phyloP scores from a whole-genome alignment of 2,329 filamentous ascomycete genomes.

The Podosphaera fusca region DNA sequence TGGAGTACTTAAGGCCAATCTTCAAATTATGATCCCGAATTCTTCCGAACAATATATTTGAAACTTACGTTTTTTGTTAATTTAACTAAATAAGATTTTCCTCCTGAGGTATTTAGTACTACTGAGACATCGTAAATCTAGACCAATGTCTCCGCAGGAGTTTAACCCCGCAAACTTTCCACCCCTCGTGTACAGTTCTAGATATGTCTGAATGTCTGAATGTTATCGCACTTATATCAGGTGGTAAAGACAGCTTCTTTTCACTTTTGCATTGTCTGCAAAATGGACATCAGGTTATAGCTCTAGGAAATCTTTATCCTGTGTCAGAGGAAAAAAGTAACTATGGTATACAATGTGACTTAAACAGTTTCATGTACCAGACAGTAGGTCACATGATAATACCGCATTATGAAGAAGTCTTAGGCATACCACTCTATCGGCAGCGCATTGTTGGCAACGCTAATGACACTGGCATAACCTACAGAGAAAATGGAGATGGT shows the following conservation, averaged over 20 bases:
- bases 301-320: conserved; percentile 73
- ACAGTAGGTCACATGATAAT: conserved; percentile 79
- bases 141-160: too few species aligned
- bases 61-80: too few species aligned
- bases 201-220: conserved; percentile 29
- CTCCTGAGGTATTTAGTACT: too few species aligned
- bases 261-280: conserved; percentile 73
- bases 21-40: too few species aligned
- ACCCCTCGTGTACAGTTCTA: too few species aligned
- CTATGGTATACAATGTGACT: conserved; percentile 29
- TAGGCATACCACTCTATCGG: conserved; percentile 66
- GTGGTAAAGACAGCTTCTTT: conserved; percentile 93
- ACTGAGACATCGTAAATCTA: too few species aligned
- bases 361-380: conserved; percentile 99
- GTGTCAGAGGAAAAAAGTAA: conserved; percentile 7
- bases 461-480: conserved; percentile 48
- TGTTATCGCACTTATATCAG: conserved; percentile 82
- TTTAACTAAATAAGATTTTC: too few species aligned
- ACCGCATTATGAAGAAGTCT: conserved; percentile 58
- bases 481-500: conserved; percentile 19
- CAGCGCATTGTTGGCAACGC: conserved; percentile 51
- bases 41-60: too few species aligned
- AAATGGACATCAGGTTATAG: conserved; percentile 67
- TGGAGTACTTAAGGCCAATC: too few species aligned
- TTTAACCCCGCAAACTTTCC: too few species aligned